phyloP scores from a whole-genome alignment of 169 alveolate species.

The Eimeria sp. region DNA sequence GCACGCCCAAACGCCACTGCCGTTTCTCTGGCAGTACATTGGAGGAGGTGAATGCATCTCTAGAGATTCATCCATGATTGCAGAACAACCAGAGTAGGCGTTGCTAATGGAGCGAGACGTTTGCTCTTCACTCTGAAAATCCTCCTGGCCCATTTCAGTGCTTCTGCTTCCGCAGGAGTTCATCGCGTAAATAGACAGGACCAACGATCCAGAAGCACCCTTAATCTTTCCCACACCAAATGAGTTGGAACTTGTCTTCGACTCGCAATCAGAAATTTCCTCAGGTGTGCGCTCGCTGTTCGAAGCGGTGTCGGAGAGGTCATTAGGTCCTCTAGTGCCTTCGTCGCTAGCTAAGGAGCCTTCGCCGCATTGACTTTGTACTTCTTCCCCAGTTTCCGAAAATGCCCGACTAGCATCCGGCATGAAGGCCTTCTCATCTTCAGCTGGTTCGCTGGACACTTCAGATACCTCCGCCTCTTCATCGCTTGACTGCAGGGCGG shows the following conservation, averaged over 20 bases:
- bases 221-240: not conserved
- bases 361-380: not conserved
- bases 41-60: not conserved
- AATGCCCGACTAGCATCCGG: constrained; percentile 11
- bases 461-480: constrained; percentile 18
- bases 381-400: constrained; percentile 33
- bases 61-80: not conserved
- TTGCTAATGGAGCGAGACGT: constrained; percentile 22
- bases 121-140: constrained; percentile 22
- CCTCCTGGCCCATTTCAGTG: constrained; percentile 43
- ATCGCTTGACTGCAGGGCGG: constrained; percentile 40
- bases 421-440: constrained; percentile 30
- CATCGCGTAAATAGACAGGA: constrained; percentile 53
- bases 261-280: constrained; percentile 31
- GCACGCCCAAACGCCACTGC: constrained; percentile 67
- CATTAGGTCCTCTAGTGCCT: constrained; percentile 11
- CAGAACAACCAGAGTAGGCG: constrained; percentile 39
- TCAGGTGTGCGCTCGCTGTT: constrained; percentile 55
- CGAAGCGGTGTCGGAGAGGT: constrained; percentile 37
- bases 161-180: constrained; percentile 45
- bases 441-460: constrained; percentile 32
- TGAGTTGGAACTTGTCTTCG: not conserved
- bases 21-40: constrained; percentile 50
- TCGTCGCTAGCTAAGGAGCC: constrained; percentile 63
- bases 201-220: not conserved